These are phyloP conservation scores for Sindora glabra DNA, from an alignment of 306 rosid genomes.

Conservation along the genomic window DNA sequence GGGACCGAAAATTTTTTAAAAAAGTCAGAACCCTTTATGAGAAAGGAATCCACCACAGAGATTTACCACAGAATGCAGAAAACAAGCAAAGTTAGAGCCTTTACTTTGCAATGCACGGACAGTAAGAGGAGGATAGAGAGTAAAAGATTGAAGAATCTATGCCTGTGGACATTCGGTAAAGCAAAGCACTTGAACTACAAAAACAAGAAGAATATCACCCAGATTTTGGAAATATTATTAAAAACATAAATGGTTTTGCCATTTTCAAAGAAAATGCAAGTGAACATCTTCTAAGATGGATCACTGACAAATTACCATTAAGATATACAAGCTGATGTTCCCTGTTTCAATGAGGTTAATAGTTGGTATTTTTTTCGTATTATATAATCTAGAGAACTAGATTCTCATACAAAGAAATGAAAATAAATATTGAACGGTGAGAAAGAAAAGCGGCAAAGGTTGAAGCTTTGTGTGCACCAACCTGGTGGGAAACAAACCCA, in stretches of 20 bases:
- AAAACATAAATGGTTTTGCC: too few species aligned
- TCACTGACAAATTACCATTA: constrained; percentile 25
- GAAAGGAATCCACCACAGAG: constrained; percentile 40
- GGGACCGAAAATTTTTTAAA: neutral
- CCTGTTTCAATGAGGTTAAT: constrained; percentile 14
- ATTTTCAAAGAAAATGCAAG: constrained; percentile 10
- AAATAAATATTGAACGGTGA: constrained; percentile 20
- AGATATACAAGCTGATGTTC: constrained; percentile 29
- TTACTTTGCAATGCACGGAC: constrained; percentile 33
- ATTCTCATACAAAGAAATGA: neutral
- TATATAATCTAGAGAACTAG: neutral
- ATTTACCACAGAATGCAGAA: constrained; percentile 38
- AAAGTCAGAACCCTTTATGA: constrained; percentile 45
- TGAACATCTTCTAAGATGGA: neutral
- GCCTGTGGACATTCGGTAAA: constrained; percentile 45
- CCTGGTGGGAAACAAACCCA: constrained; percentile 45
- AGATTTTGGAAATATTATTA: neutral
- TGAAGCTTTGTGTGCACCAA: constrained; percentile 38
- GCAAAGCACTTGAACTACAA: constrained; percentile 47
- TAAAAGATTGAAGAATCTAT: constrained; percentile 49
- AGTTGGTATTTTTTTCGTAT: constrained; percentile 1
- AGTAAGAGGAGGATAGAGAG: constrained; percentile 19
- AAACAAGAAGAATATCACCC: constrained; percentile 43
- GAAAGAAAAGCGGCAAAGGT: constrained; percentile 41
- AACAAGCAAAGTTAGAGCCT: constrained; percentile 30